These are phyloP conservation scores for Yamadazyma olivae DNA, from an alignment of 805 yeast species.

Conservation along the genomic window DNA sequence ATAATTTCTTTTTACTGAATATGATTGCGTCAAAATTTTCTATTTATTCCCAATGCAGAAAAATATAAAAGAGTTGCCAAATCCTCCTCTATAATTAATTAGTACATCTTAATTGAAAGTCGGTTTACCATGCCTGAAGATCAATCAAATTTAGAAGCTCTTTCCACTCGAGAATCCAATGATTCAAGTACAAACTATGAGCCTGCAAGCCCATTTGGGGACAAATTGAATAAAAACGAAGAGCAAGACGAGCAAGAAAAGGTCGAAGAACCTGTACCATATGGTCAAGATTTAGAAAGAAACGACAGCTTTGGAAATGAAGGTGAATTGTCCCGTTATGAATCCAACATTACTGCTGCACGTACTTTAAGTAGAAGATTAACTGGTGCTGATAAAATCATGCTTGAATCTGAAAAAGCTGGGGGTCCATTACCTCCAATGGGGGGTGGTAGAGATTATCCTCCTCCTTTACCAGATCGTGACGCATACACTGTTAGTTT, in stretches of 20 bases:
- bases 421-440: constrained; percentile 41
- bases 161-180: neutral
- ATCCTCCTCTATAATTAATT: too few relatives aligned
- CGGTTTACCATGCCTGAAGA: too few relatives aligned
- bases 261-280: neutral
- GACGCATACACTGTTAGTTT: constrained; percentile 63
- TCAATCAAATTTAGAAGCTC: too few relatives aligned
- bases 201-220: neutral
- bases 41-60: too few relatives aligned
- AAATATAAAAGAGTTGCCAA: too few relatives aligned
- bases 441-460: constrained; percentile 67
- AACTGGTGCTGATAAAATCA: constrained; percentile 25
- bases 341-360: constrained; percentile 19
- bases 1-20: too few relatives aligned
- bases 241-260: neutral
- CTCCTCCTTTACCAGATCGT: constrained; percentile 56
- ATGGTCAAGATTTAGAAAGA: constrained; percentile 1
- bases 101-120: too few relatives aligned
- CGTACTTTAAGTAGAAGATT: constrained; percentile 20
- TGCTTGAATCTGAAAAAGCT: constrained; percentile 22
- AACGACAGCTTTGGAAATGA: constrained; percentile 8
- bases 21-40: too few relatives aligned
- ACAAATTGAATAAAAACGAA: neutral
- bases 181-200: neutral
- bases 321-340: constrained; percentile 22